Conservation (phyloP, 2,329 filamentous ascomycete genomes). For the Ophiosphaerella korrae region DNA sequence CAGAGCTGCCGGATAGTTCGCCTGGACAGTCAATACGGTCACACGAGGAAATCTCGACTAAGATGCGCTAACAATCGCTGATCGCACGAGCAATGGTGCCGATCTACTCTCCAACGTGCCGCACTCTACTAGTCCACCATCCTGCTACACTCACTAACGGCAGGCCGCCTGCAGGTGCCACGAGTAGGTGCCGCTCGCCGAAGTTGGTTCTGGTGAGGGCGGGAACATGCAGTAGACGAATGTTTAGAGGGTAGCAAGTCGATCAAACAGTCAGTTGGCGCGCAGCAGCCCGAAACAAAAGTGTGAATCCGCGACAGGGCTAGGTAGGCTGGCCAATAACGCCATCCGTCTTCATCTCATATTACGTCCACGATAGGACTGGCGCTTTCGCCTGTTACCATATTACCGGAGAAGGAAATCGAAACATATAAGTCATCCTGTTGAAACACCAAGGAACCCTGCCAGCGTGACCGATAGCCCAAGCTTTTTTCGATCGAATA, state of each 20-base stretch:
- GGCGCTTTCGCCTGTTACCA: conserved; percentile 16
- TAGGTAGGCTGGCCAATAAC: neutral
- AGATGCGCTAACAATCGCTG: conserved; percentile 12
- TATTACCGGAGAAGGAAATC: conserved; percentile 15
- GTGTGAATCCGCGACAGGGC: conserved; percentile 29
- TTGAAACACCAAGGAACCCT: conserved; percentile 15
- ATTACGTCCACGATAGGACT: conserved; percentile 24
- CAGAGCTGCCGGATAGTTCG: conserved; percentile 26
- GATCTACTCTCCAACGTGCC: conserved; percentile 4
- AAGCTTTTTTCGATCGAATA: conserved; percentile 26
- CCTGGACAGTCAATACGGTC: conserved; percentile 23
- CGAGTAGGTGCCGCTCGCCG: conserved; percentile 22
- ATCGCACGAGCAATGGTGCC: conserved; percentile 12
- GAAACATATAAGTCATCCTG: conserved; percentile 7
- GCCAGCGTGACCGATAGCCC: conserved; percentile 12
- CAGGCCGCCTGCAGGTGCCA: conserved; percentile 34
- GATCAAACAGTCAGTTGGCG: conserved; percentile 27
- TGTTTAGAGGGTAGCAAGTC: conserved; percentile 22
- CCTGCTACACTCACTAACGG: conserved; percentile 25
- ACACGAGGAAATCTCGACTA: conserved; percentile 23
- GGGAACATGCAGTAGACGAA: conserved; percentile 20
- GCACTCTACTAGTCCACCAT: neutral
- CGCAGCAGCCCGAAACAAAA: conserved; percentile 33
- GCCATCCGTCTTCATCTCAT: conserved; percentile 4
- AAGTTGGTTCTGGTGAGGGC: conserved; percentile 25